Evolutionary conservation across 345 rosid genomes (phyloP).

Genomic region (Erysimum cheiranthoides): DNA sequence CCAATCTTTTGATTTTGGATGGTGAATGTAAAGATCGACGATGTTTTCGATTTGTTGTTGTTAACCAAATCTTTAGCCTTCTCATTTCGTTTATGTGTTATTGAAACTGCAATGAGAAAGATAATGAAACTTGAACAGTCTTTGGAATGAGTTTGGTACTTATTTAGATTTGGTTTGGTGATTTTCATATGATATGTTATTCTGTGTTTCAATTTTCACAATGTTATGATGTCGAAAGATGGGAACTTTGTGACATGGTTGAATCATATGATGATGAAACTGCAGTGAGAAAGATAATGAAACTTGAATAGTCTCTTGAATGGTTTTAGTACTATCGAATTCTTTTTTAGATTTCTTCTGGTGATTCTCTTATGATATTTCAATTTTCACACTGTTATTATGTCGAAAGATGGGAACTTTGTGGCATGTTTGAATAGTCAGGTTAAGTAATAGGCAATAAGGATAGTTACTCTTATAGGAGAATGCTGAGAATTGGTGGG

Average conservation of each 20-base stretch:
- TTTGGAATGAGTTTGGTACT: not conserved
- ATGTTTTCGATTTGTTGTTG: not conserved
- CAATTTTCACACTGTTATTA: not conserved
- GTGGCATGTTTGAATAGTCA: slow-evolving; percentile 1
- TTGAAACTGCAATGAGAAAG: not conserved
- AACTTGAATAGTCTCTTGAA: not conserved
- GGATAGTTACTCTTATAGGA: not conserved
- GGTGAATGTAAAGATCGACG: not conserved
- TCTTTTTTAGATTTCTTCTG: not conserved
- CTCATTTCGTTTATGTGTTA: not conserved
- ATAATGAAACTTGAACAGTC: not conserved
- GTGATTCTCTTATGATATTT: not conserved
- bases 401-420: not conserved
- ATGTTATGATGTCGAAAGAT: too few species aligned
- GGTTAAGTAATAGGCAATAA: slow-evolving; percentile 5
- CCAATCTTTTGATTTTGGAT: not conserved
- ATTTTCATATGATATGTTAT: too few species aligned
- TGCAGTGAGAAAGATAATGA: not conserved
- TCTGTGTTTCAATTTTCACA: too few species aligned
- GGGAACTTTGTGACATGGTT: not conserved
- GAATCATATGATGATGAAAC: not conserved
- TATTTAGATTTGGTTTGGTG: not conserved
- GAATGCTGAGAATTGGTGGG: not conserved
- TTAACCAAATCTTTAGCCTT: not conserved
- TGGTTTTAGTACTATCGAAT: not conserved